Percentiles rank a stretch among this genome's conserved stretches.
phyloP scores from a whole-genome alignment of 1,139 yeast species.

The Scheffersomyces cryptocercus region DNA sequence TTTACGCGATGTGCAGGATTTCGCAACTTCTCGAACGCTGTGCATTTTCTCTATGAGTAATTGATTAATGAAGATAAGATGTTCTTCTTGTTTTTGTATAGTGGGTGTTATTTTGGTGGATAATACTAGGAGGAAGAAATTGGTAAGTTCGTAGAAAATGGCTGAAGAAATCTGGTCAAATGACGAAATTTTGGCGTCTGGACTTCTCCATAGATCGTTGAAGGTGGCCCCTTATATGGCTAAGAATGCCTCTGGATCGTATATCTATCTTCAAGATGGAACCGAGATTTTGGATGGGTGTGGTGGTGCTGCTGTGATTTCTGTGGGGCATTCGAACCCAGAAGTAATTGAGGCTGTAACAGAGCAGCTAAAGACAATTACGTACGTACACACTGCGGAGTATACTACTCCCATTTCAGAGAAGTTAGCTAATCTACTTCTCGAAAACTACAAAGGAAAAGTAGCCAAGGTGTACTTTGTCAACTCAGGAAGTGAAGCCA shows the following conservation, averaged over 20 bases:
- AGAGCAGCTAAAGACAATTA: slow-evolving; percentile 15
- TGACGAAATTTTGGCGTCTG: not conserved
- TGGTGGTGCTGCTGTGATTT: slow-evolving; percentile 33
- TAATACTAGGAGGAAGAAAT: no score
- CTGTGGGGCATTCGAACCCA: slow-evolving; percentile 25
- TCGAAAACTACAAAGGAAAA: slow-evolving; percentile 13
- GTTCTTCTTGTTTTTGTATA: no score
- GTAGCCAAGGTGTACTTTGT: slow-evolving; percentile 11
- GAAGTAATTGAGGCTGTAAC: slow-evolving; percentile 19
- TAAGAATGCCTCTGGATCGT: slow-evolving; percentile 11
- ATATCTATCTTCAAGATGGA: slow-evolving; percentile 14
- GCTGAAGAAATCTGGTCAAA: not conserved
- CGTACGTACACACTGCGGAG: slow-evolving; percentile 11
- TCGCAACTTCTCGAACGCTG: no score
- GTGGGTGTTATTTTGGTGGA: no score
- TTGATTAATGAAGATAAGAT: no score
- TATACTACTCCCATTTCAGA: slow-evolving; percentile 11
- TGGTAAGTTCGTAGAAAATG: not conserved
- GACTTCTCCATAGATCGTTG: slow-evolving; percentile 10
- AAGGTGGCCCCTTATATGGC: slow-evolving; percentile 9
- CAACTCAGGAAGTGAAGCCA: slow-evolving; percentile 16
- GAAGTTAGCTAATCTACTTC: slow-evolving; percentile 9
- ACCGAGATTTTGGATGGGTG: slow-evolving; percentile 21
- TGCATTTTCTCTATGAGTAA: no score
- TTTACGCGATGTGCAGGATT: no score